Conservation (phyloP, 108 stramenopile species). For the Tribonema minus region DNA sequence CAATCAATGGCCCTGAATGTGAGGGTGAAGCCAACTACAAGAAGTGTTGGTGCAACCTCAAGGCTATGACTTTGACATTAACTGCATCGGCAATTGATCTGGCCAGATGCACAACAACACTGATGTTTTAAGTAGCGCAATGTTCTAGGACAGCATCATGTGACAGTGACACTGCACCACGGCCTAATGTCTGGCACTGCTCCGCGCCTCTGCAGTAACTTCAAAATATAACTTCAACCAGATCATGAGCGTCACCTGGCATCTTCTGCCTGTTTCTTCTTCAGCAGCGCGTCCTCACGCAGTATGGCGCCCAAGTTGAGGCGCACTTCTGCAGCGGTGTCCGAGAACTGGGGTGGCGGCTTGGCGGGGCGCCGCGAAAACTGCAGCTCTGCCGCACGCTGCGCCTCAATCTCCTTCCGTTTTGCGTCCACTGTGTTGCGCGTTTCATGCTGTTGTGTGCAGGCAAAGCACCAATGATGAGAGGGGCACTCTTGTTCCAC, state of each 20-base stretch:
- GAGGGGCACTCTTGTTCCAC: not conserved
- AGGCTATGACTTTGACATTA: too few relatives aligned
- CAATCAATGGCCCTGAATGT: too few relatives aligned
- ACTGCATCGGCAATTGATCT: too few relatives aligned
- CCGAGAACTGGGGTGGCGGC: constrained; percentile 15
- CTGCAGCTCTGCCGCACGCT: constrained; percentile 37
- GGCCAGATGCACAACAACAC: too few relatives aligned
- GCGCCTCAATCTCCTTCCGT: constrained; percentile 2
- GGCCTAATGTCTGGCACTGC: too few relatives aligned
- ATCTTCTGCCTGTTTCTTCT: constrained; percentile 60
- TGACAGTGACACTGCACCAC: too few relatives aligned
- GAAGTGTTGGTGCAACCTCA: too few relatives aligned
- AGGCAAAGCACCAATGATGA: not conserved
- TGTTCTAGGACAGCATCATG: too few relatives aligned
- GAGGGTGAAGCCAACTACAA: too few relatives aligned
- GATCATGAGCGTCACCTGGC: too few relatives aligned
- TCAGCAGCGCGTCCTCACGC: constrained; percentile 61
- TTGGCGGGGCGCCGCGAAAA: constrained; percentile 33
- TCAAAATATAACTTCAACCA: too few relatives aligned
- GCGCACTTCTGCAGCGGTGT: constrained; percentile 44
- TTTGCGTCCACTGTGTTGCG: constrained; percentile 25
- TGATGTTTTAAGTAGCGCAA: too few relatives aligned
- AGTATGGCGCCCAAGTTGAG: constrained; percentile 63
- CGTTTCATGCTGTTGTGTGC: constrained; percentile 22
- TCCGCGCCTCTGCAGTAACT: not conserved